Evolutionary conservation across 2,329 filamentous ascomycete species (phyloP).

Genomic region (Xylaria sp.): DNA sequence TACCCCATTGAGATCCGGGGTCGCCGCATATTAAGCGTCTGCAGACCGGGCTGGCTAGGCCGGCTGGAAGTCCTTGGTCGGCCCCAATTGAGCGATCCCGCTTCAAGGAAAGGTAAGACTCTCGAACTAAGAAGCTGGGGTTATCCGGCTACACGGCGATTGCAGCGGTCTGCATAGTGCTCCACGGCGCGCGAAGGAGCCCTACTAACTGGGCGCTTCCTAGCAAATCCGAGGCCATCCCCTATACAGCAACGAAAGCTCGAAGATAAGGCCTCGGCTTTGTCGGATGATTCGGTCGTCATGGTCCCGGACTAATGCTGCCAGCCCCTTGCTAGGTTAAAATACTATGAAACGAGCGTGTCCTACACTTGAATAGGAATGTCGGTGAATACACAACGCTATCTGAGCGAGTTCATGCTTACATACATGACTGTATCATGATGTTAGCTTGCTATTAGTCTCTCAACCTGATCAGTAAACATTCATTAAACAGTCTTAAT

Average conservation of each 20-base stretch:
- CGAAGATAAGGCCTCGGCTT: constrained; percentile 2
- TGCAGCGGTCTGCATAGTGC: constrained; percentile 24
- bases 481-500: neutral
- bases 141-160: constrained; percentile 9
- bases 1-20: constrained; percentile 20
- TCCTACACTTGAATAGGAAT: constrained; percentile 24
- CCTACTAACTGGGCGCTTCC: neutral
- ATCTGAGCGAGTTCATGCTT: neutral
- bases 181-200: constrained; percentile 4
- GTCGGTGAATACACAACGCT: constrained; percentile 10
- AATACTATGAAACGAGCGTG: constrained; percentile 2
- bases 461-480: neutral
- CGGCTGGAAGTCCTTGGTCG: neutral
- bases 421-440: constrained; percentile 5
- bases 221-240: neutral
- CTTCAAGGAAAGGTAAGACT: constrained; percentile 19
- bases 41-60: constrained; percentile 16
- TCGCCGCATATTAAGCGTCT: constrained; percentile 27
- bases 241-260: neutral
- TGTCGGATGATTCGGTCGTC: constrained; percentile 10
- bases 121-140: neutral
- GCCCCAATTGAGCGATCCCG: constrained; percentile 17
- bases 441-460: neutral
- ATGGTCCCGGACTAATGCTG: constrained; percentile 9
- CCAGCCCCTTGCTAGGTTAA: neutral